Evolutionary conservation across 192 early-diverging fungal genomes (phyloP).

Genomic region (Coemansia sp.): DNA sequence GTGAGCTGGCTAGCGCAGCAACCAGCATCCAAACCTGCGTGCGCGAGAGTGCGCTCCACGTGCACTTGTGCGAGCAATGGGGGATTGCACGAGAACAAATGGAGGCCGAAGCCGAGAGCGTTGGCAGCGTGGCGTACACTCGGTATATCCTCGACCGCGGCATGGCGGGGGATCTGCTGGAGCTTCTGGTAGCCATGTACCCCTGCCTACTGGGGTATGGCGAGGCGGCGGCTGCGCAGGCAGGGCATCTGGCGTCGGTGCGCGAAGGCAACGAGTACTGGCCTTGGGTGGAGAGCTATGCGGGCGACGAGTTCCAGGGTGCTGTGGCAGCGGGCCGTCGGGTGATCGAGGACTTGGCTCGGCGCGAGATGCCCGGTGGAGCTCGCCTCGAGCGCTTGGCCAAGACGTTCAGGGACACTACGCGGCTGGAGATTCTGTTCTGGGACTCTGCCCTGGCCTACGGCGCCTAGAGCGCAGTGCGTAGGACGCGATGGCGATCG

Average conservation of each 20-base stretch:
- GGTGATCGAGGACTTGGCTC: slow-evolving; percentile 30
- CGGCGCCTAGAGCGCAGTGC: background rate
- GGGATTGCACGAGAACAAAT: slow-evolving; percentile 69
- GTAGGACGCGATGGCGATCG: too few relatives aligned
- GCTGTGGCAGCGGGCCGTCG: slow-evolving; percentile 58
- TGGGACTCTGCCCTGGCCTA: slow-evolving; percentile 56
- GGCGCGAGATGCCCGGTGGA: slow-evolving; percentile 32
- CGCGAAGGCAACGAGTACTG: slow-evolving; percentile 75
- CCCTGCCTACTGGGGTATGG: slow-evolving; percentile 84
- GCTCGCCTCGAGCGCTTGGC: slow-evolving; percentile 59
- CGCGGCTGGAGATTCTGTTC: slow-evolving; percentile 68
- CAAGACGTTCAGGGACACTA: slow-evolving; percentile 66
- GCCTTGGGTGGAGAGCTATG: slow-evolving; percentile 76
- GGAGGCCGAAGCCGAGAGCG: slow-evolving; percentile 63
- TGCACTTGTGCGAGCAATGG: slow-evolving; percentile 70
- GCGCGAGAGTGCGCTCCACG: slow-evolving; percentile 63
- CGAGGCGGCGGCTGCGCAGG: slow-evolving; percentile 63
- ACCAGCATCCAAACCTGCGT: slow-evolving; percentile 64
- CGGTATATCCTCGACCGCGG: slow-evolving; percentile 78
- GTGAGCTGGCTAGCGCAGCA: slow-evolving; percentile 57
- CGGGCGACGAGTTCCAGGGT: slow-evolving; percentile 61
- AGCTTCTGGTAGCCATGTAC: slow-evolving; percentile 76
- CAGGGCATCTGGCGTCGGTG: slow-evolving; percentile 63
- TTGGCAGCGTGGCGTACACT: slow-evolving; percentile 78
- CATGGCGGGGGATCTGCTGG: slow-evolving; percentile 65